phyloP scores from a whole-genome alignment of 2,329 filamentous ascomycete species.

The Calonectria fujianensis region DNA sequence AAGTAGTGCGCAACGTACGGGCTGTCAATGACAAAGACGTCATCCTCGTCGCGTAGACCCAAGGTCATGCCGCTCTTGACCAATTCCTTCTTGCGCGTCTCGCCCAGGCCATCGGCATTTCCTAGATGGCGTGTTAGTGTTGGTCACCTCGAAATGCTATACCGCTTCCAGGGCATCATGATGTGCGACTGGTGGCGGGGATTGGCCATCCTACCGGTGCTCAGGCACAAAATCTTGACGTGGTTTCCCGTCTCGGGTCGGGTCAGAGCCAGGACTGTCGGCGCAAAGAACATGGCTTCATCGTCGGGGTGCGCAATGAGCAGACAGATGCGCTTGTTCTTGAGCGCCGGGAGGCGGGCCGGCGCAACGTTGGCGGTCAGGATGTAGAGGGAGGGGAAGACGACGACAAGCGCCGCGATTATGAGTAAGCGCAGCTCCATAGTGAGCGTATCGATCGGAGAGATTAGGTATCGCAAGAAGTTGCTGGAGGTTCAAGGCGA shows the following conservation, averaged over 20 bases:
- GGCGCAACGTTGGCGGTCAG: constrained; percentile 69
- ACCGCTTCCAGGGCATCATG: neutral
- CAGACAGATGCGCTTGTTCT: constrained; percentile 90
- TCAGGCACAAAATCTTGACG: constrained; percentile 94
- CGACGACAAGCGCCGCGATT: constrained; percentile 56
- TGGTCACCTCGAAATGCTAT: too few relatives aligned
- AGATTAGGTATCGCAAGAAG: neutral
- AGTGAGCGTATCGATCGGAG: constrained; percentile 6
- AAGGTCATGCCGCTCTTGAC: constrained; percentile 85
- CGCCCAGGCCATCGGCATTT: constrained; percentile 90
- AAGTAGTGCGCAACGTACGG: constrained; percentile 68
- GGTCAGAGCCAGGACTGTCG: constrained; percentile 89
- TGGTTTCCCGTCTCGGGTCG: constrained; percentile 88
- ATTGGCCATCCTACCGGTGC: constrained; percentile 76
- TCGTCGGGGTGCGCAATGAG: constrained; percentile 98
- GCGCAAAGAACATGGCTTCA: constrained; percentile 99
- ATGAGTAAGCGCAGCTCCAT: constrained; percentile 52
- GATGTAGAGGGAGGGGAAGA: constrained; percentile 72
- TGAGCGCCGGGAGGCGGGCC: constrained; percentile 78
- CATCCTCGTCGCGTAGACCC: constrained; percentile 83
- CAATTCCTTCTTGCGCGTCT: constrained; percentile 88
- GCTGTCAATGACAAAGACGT: constrained; percentile 91
- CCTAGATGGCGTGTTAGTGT: constrained; percentile 67
- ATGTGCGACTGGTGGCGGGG: neutral
- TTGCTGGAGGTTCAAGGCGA: neutral